Evolutionary conservation across 768 basidiomycete species (phyloP).

Genomic region (Tylopilus intermedius): DNA sequence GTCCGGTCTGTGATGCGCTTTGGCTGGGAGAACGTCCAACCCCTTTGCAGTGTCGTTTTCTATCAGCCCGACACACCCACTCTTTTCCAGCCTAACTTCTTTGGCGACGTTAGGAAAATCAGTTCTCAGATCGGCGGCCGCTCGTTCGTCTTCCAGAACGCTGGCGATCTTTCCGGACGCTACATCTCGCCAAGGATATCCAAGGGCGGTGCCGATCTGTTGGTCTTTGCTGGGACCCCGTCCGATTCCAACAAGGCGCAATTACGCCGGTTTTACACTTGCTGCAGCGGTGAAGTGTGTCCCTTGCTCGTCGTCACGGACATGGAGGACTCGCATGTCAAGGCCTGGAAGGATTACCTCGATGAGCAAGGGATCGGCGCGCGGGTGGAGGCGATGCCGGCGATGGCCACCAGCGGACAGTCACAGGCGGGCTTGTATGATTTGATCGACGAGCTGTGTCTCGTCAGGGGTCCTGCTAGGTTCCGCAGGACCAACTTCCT

Average conservation of each 20-base stretch:
- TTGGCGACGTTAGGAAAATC: conserved; percentile 17
- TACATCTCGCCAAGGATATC: conserved; percentile 15
- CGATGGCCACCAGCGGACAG: background rate
- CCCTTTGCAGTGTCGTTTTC: conserved; percentile 17
- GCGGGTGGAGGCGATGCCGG: conserved; percentile 9
- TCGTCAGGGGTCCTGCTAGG: conserved; percentile 21
- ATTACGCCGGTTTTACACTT: conserved; percentile 12
- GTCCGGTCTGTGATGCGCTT: conserved; percentile 25
- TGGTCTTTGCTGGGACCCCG: conserved; percentile 19
- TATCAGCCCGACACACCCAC: conserved; percentile 10
- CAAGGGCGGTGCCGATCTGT: conserved; percentile 23
- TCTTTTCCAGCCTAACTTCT: conserved; percentile 12
- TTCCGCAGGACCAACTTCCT: conserved; percentile 13
- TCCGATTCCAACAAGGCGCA: conserved; percentile 6
- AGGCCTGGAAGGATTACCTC: conserved; percentile 12
- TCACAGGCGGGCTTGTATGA: conserved; percentile 1
- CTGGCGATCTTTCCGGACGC: conserved; percentile 12
- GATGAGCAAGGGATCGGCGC: conserved; percentile 10
- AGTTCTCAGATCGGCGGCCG: conserved; percentile 21
- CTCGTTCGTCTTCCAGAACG: conserved; percentile 20
- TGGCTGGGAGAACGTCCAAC: conserved; percentile 22
- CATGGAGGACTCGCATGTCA: background rate
- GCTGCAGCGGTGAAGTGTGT: conserved; percentile 22
- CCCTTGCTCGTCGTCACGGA: conserved; percentile 23
- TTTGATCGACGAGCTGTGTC: conserved; percentile 22